Percentiles rank a stretch among this genome's conserved stretches.
Conservation (phyloP, 176 grass and related monocot species). For the Lolium perenne region DNA sequence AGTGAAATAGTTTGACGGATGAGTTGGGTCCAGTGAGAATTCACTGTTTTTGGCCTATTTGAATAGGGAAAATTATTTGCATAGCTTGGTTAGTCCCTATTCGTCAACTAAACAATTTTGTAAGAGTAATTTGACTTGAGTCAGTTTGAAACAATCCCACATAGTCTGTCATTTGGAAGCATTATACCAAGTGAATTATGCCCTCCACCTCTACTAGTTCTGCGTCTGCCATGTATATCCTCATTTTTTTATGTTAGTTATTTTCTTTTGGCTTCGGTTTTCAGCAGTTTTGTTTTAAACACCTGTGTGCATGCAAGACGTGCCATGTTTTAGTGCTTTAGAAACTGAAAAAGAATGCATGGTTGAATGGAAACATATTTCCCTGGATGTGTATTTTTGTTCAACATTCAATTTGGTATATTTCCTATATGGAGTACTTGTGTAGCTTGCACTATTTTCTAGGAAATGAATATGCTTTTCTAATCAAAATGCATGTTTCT, state of each 20-base stretch:
- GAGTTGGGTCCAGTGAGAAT: not conserved
- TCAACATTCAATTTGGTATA: constrained; percentile 26
- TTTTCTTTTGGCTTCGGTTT: constrained; percentile 23
- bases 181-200: constrained; percentile 9
- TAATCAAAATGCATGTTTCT: constrained; percentile 27
- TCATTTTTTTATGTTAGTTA: not conserved
- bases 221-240: not conserved
- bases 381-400: not conserved
- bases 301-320: not conserved
- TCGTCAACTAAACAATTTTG: constrained; percentile 22
- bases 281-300: constrained; percentile 11
- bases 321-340: not conserved
- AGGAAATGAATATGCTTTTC: constrained; percentile 26
- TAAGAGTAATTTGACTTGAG: constrained; percentile 8
- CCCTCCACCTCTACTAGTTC: not conserved
- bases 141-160: not conserved
- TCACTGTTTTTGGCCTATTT: constrained; percentile 9
- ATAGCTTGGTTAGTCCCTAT: not conserved
- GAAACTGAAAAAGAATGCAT: not conserved
- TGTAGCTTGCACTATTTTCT: constrained; percentile 18
- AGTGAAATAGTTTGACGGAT: not conserved
- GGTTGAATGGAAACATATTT: not conserved
- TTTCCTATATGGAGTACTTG: constrained; percentile 6
- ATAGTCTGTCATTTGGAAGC: not conserved
- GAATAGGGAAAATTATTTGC: not conserved